Percentiles rank a stretch among this genome's conserved stretches.
phyloP scores from a whole-genome alignment of 768 basidiomycete species.

The Termitomyces sp. region DNA sequence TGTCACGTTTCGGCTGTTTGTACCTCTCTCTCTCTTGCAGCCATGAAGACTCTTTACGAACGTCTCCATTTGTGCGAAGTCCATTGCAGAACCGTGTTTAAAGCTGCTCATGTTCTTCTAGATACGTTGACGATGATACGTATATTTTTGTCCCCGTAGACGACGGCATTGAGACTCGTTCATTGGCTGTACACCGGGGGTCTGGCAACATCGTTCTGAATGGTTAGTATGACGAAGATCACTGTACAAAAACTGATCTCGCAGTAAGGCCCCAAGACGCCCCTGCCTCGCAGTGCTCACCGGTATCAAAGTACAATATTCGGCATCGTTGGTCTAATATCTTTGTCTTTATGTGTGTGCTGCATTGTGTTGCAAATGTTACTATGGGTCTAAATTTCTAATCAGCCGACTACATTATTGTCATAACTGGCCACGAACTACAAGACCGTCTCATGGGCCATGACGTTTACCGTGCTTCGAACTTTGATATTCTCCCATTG shows the following conservation, averaged over 20 bases:
- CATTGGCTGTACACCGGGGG: conserved; percentile 64
- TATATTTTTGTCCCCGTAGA: conserved; percentile 72
- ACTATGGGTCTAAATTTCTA: background rate
- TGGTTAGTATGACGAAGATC: conserved; percentile 32
- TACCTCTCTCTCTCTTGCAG: conserved; percentile 16
- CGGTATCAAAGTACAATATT: conserved; percentile 64
- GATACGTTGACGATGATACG: conserved; percentile 68
- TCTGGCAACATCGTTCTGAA: conserved; percentile 76
- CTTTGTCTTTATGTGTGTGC: conserved; percentile 61
- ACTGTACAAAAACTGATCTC: conserved; percentile 5
- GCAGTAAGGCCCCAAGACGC: conserved; percentile 45
- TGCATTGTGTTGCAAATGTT: background rate
- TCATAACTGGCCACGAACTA: conserved; percentile 79
- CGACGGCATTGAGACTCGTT: conserved; percentile 53
- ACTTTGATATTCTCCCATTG: conserved; percentile 89
- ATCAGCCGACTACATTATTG: conserved; percentile 88
- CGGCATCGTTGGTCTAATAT: conserved; percentile 73
- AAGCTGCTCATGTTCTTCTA: conserved; percentile 23
- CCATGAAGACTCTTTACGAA: conserved; percentile 69
- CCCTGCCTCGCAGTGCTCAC: conserved; percentile 48
- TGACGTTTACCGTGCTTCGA: conserved; percentile 84
- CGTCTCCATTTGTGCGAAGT: conserved; percentile 63
- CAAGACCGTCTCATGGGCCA: conserved; percentile 78
- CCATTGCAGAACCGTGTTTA: background rate
- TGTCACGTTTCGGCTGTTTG: conserved; percentile 6